Evolutionary conservation across 1,284 basidiomycete species (phyloP), one percentile per base, ranked within the genome.

Genomic region (Ustilago nuda): DNA sequence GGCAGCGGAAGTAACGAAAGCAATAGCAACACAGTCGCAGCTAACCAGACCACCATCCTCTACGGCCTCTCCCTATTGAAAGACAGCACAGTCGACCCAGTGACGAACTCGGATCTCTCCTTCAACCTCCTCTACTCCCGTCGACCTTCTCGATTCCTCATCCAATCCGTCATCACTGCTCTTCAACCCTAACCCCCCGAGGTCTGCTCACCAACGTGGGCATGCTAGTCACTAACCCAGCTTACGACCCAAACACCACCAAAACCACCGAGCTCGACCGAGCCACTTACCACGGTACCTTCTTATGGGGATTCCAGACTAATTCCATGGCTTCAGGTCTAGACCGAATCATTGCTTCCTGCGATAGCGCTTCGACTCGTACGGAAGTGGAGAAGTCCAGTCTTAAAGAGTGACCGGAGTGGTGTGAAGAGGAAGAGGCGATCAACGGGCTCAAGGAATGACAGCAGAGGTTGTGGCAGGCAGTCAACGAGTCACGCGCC

Each of bases 171-270:
- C 6, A 81, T 88, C 13, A 81, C 87, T 37, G 86, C 87, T 1
- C 77, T 88, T 39, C 86, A 87, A 73, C 87, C 88, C 8, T 89
- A 88, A 27, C 79, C 88, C 88, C 88, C 0, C 43, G 52, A 84
- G 87, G 87, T 2, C 77, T 88, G 9, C 75, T 88, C n/a, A 88
- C 87, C 46, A 86, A 87, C 60, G 82, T 88, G 45, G 87, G 87
- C 1, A 88, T 88, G 87, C 84, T 88, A 4, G 86, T 88, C 19
- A 85, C 88, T 35, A 88, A 88, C 76, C 86, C 88, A 0, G 88
- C 88, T 0, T 88, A 87, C 76, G 87, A 87, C 61, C 76, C 84
- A 35, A 87, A 88, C 64, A 80, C 76, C 1, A 86, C 86, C 8
- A 81, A 85, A 39, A 86, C 86, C 53, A 76, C 86, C 35, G 83